These are phyloP conservation scores for Floccularia luteovirens DNA, from an alignment of 768 basidiomycete genomes.

Conservation along the genomic window DNA sequence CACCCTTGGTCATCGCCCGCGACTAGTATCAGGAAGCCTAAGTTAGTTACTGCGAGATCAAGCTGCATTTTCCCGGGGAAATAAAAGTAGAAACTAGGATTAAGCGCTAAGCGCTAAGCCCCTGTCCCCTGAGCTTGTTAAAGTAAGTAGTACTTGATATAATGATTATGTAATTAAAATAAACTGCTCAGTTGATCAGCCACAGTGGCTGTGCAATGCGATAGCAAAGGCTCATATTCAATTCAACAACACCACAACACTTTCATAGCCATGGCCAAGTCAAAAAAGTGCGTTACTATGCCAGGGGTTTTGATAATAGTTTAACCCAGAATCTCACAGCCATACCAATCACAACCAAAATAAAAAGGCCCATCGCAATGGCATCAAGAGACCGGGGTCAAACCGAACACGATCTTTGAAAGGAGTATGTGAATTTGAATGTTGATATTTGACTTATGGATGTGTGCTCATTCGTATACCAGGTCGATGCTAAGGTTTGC, in stretches of 20 bases:
- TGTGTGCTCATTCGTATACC: slow-evolving; percentile 2
- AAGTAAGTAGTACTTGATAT: too few relatives aligned
- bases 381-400: slow-evolving; percentile 79
- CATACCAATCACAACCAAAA: slow-evolving; percentile 95
- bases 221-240: slow-evolving; percentile 3
- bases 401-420: slow-evolving; percentile 74
- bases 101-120: too few relatives aligned
- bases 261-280: slow-evolving; percentile 79
- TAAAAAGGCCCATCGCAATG: slow-evolving; percentile 97
- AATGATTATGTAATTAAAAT: too few relatives aligned
- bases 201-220: slow-evolving; percentile 40
- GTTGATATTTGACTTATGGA: slow-evolving; percentile 5
- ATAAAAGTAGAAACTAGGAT: too few relatives aligned
- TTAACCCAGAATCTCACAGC: slow-evolving; percentile 27
- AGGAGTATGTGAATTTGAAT: slow-evolving; percentile 62
- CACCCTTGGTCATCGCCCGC: too few relatives aligned
- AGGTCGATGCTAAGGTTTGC: slow-evolving; percentile 80
- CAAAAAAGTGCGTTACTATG: slow-evolving; percentile 75
- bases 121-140: too few relatives aligned
- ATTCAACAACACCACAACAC: slow-evolving; percentile 15
- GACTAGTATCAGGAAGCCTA: too few relatives aligned
- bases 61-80: too few relatives aligned
- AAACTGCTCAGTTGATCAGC: slow-evolving; percentile 34
- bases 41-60: too few relatives aligned
- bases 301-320: neutral